phyloP scores from a whole-genome alignment of 106 monocot genomes.

The Allium cepa region DNA sequence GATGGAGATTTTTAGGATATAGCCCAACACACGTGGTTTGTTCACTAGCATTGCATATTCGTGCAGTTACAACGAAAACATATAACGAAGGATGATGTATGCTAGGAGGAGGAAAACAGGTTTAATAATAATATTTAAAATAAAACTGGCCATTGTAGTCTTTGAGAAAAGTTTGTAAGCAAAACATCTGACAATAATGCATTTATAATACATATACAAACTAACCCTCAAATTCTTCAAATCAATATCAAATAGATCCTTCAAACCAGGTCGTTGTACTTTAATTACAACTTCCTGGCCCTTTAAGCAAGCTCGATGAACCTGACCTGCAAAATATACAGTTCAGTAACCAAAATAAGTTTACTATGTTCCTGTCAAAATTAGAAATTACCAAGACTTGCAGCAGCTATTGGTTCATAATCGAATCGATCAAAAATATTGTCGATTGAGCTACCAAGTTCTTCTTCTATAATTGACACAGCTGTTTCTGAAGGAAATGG shows the following conservation, averaged over 20 bases:
- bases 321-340: conserved; percentile 71
- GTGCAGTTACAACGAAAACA: too few species aligned
- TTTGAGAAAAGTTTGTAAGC: too few species aligned
- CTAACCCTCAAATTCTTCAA: conserved; percentile 92
- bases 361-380: background rate
- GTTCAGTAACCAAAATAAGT: conserved; percentile 6
- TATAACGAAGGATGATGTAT: too few species aligned
- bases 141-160: too few species aligned
- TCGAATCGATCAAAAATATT: conserved; percentile 88
- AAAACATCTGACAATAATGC: too few species aligned
- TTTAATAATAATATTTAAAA: too few species aligned
- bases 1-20: too few species aligned
- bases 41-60: too few species aligned
- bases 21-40: too few species aligned
- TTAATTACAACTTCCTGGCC: conserved; percentile 87
- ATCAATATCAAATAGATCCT: conserved; percentile 96
- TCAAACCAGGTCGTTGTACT: conserved; percentile 97
- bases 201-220: background rate
- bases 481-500: conserved; percentile 91
- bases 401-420: conserved; percentile 96
- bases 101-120: too few species aligned
- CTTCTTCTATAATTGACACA: conserved; percentile 92
- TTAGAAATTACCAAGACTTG: conserved; percentile 74
- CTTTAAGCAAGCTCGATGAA: conserved; percentile 94
- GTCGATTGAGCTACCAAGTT: conserved; percentile 62